These are phyloP conservation scores for Coix lacrymajobi DNA, from an alignment of 176 grass and related monocot species.

Conservation along the genomic window DNA sequence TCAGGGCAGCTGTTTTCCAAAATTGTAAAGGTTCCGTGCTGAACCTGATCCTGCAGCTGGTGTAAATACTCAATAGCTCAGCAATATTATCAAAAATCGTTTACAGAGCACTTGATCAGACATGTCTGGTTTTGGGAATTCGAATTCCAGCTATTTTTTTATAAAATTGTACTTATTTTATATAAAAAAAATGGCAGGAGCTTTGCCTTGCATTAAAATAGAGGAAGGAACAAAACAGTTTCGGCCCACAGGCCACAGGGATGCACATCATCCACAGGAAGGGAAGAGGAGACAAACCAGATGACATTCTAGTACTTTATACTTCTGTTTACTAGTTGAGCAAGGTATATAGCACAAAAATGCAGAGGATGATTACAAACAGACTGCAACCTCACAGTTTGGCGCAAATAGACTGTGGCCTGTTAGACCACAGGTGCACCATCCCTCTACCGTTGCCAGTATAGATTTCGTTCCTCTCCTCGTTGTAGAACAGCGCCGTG, in stretches of 20 bases:
- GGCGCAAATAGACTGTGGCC: not conserved
- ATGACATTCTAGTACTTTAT: not conserved
- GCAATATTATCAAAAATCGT: not conserved
- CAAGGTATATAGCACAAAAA: not conserved
- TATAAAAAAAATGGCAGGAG: too few relatives aligned
- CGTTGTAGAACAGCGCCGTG: slow-evolving; percentile 80
- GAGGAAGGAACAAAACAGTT: too few relatives aligned
- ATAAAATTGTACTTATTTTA: too few relatives aligned
- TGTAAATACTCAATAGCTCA: not conserved
- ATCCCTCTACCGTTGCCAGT: slow-evolving; percentile 76
- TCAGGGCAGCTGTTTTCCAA: not conserved
- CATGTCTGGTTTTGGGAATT: not conserved
- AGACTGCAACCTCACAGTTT: slow-evolving; percentile 11
- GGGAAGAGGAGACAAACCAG: too few relatives aligned
- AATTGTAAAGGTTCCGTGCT: not conserved
- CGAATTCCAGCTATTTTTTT: not conserved
- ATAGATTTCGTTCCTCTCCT: slow-evolving; percentile 89
- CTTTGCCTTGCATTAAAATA: too few relatives aligned
- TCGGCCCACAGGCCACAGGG: too few relatives aligned
- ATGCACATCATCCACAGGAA: too few relatives aligned
- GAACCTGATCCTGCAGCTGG: not conserved
- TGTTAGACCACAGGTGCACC: slow-evolving; percentile 89
- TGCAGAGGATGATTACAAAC: slow-evolving; percentile 17
- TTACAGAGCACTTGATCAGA: not conserved
- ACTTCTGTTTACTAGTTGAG: not conserved